These are phyloP conservation scores for Colletotrichum scovillei DNA, from an alignment of 2,329 filamentous ascomycete genomes.

Conservation along the genomic window DNA sequence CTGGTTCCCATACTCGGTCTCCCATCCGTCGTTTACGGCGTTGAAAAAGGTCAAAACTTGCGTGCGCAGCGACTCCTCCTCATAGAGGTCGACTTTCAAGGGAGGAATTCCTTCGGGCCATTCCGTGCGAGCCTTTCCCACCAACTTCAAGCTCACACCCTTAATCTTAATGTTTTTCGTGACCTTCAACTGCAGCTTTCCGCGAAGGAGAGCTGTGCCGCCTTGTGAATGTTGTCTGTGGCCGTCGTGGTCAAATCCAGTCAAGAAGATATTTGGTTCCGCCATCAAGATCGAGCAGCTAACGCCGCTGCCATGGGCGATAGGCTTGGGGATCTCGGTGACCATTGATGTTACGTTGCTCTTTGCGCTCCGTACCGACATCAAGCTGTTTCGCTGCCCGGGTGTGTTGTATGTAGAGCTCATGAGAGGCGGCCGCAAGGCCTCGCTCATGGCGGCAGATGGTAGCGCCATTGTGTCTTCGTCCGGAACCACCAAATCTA, in stretches of 20 bases:
- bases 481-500: slow-evolving; percentile 32
- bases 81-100: slow-evolving; percentile 82
- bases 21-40: slow-evolving; percentile 71
- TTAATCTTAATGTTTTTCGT: slow-evolving; percentile 95
- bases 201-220: slow-evolving; percentile 87
- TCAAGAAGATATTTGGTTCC: slow-evolving; percentile 83
- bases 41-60: slow-evolving; percentile 96
- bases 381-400: slow-evolving; percentile 60
- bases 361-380: slow-evolving; percentile 64
- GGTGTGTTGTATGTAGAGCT: slow-evolving; percentile 41
- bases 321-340: slow-evolving; percentile 74
- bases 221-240: slow-evolving; percentile 58
- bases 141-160: slow-evolving; percentile 86
- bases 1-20: slow-evolving; percentile 71
- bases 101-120: slow-evolving; percentile 98
- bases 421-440: slow-evolving; percentile 31
- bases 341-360: slow-evolving; percentile 61
- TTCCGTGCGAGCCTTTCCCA: slow-evolving; percentile 87
- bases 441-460: slow-evolving; percentile 31
- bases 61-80: slow-evolving; percentile 87
- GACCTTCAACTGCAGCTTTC: slow-evolving; percentile 83
- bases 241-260: slow-evolving; percentile 81
- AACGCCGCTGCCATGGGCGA: slow-evolving; percentile 83
- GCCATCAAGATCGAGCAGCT: slow-evolving; percentile 79
- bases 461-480: slow-evolving; percentile 37